A percentile compares a stretch with the other conserved stretches of the same genome.
Conservation (phyloP, 352 stramenopile species). For the Phytopythium boreale region DNA sequence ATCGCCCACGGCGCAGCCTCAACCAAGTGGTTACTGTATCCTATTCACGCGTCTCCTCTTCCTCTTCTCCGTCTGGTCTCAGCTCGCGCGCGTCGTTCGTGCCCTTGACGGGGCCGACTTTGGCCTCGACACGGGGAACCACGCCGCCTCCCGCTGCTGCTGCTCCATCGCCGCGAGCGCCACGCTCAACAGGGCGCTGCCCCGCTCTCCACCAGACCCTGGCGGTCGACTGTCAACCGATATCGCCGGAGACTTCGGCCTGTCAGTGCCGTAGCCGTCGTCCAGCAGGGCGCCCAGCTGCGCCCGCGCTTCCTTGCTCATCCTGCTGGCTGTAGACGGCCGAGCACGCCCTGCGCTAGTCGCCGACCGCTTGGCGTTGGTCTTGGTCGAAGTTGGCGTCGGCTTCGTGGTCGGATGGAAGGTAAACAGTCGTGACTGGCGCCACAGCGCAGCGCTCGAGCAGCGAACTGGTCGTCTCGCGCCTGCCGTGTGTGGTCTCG, state of each 20-base stretch:
- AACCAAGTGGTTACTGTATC: no score
- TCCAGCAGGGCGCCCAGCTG: constrained; percentile 3
- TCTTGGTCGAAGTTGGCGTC: neutral
- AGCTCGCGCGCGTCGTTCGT: neutral
- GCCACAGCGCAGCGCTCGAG: constrained; percentile 7
- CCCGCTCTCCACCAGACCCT: neutral
- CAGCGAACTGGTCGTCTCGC: constrained; percentile 3
- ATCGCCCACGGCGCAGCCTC: no score
- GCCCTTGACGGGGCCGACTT: constrained; percentile 9
- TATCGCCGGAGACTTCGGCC: neutral
- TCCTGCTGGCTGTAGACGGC: neutral
- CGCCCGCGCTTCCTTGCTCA: constrained; percentile 2
- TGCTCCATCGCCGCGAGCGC: neutral
- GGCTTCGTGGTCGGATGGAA: neutral
- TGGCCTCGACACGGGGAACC: constrained; percentile 6
- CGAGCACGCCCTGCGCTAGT: neutral
- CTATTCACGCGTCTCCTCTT: no score
- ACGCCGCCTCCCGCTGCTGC: neutral
- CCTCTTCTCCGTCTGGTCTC: neutral
- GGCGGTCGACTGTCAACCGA: neutral
- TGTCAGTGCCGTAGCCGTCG: neutral
- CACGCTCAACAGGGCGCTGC: neutral
- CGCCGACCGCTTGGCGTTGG: neutral
- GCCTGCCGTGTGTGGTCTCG: neutral
- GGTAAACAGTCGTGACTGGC: constrained; percentile 1